Evolutionary conservation across 192 early-diverging fungal species (phyloP), one percentile per base, ranked within the genome.

Genomic region (Coemansia sp.): DNA sequence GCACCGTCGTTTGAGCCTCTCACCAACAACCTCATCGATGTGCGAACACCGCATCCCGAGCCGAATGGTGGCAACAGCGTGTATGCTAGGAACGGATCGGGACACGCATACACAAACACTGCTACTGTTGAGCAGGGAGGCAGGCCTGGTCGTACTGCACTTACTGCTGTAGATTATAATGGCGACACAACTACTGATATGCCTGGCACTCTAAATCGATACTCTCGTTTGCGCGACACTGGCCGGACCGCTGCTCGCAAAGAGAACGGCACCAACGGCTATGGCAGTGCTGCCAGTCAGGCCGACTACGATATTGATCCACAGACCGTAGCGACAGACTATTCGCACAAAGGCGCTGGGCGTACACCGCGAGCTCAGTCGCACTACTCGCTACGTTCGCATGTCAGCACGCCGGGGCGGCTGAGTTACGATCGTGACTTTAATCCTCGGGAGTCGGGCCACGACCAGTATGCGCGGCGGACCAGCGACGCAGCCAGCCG

Each of bases 381-480:
- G 43, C 72, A 60, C 23, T 76, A 71, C 60, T 67, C 60, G 49
- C 39, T 67, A 25, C 67, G 69, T 56, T 76, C 74, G 11, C 63
- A 55, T 5, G 29, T 67, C 56, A 71, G 59, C 55, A 67, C 74
- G 21, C 74, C 74, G 5, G 56, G 60, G 15, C 38, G 74, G 17
- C 58, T 71, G 22, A 76, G 56, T 52, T 76, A 76, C 45, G 69
- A 63, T 19, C 64, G 27, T 19, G 69, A 71, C 51, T 76, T 71
- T 49, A 71, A 71, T 35, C 39, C 65, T 6, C 56, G 59, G 51
- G 72, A 74, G 38, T 51, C 32, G 11, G 58, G 24, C n/a, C 51
- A 57, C 5, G 59, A 60, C 38, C 48, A 65, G 63, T 49, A 65
- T 25, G 17, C 65, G 48, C 73, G 50, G 52, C 54, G 58, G 14